These are phyloP conservation scores for Sechiopsis laciniata DNA, from an alignment of 306 rosid genomes.

Conservation along the genomic window DNA sequence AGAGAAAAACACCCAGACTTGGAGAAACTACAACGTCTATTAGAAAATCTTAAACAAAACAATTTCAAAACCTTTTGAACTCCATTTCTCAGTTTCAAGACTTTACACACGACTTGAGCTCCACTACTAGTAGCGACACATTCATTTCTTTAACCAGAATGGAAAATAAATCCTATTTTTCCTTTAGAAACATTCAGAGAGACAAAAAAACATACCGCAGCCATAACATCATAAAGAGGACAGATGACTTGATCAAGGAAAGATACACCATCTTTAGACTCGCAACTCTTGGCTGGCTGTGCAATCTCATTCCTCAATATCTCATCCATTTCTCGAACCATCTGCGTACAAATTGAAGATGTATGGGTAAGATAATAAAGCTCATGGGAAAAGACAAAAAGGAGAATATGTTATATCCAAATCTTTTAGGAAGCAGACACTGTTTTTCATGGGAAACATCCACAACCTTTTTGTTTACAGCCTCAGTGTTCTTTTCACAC, in stretches of 20 bases:
- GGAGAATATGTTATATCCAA: not conserved
- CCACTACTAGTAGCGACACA: not conserved
- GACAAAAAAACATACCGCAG: slow-evolving; percentile 59
- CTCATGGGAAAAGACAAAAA: not conserved
- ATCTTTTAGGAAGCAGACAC: not conserved
- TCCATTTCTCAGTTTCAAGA: not conserved
- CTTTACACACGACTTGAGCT: not conserved
- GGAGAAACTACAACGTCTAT: not conserved
- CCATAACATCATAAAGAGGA: slow-evolving; percentile 68
- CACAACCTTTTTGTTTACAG: no score
- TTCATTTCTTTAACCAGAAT: not conserved
- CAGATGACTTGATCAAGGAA: slow-evolving; percentile 73
- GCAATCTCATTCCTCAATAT: slow-evolving; percentile 65
- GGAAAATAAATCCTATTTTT: not conserved
- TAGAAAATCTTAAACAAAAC: not conserved
- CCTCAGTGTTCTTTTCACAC: no score
- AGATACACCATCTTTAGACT: slow-evolving; percentile 51
- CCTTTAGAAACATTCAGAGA: not conserved
- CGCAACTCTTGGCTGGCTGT: slow-evolving; percentile 84
- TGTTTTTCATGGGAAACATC: not conserved
- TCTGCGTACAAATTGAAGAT: slow-evolving; percentile 44
- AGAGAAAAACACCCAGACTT: not conserved
- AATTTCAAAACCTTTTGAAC: not conserved
- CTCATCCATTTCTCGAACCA: slow-evolving; percentile 93
- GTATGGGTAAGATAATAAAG: not conserved